phyloP scores from a whole-genome alignment of 495 filamentous ascomycete genomes.

The Recurvomyces mirabilis region DNA sequence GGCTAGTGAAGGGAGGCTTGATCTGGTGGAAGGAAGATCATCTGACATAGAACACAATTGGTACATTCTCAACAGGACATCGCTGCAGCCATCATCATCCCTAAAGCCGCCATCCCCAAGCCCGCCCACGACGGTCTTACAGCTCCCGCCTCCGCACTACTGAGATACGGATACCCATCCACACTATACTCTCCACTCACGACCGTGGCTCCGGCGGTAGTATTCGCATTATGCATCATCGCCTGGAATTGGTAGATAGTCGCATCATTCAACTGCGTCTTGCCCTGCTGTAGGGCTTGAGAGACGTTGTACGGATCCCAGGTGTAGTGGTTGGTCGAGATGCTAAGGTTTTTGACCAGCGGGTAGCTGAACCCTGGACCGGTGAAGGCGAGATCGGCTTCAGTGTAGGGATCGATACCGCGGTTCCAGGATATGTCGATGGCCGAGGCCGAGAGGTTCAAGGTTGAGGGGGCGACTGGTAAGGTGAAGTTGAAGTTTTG shows the following conservation, averaged over 20 bases:
- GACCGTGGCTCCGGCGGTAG: not conserved
- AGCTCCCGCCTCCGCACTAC: not conserved
- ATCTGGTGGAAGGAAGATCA: not conserved
- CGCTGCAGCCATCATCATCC: too few relatives aligned
- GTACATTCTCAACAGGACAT: too few relatives aligned
- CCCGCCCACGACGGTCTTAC: too few relatives aligned
- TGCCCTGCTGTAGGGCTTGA: not conserved
- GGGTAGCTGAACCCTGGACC: not conserved
- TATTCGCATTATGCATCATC: not conserved
- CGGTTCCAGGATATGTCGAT: not conserved
- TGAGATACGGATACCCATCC: not conserved
- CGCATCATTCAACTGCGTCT: not conserved
- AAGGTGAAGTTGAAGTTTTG: too few relatives aligned
- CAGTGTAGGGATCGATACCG: not conserved
- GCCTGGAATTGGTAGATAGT: not conserved
- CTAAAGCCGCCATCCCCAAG: too few relatives aligned
- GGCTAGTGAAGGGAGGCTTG: not conserved
- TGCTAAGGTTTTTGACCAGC: not conserved
- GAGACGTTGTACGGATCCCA: not conserved
- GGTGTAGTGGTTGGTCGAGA: not conserved
- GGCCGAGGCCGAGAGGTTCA: too few relatives aligned
- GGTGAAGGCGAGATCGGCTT: not conserved
- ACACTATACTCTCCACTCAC: not conserved
- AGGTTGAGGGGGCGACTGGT: too few relatives aligned
- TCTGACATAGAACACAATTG: not conserved